Evolutionary conservation across 768 basidiomycete genomes (phyloP).

Genomic region (Holtermannia corniformis): DNA sequence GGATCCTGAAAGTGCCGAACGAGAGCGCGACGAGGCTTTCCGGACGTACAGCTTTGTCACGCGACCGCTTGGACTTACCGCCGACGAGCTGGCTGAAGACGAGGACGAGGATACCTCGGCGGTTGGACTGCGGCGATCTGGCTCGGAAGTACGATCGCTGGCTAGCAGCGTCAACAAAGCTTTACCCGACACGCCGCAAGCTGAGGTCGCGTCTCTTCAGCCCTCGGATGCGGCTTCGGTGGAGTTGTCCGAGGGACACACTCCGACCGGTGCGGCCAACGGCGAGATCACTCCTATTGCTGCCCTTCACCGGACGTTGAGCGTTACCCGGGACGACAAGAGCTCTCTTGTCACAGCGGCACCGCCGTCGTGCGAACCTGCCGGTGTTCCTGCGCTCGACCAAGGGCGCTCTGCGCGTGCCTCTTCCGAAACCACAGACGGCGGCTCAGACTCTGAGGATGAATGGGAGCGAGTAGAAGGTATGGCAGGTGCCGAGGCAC

Average conservation of each 20-base stretch:
- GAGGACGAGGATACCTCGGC: not conserved
- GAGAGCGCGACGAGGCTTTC: constrained; percentile 26
- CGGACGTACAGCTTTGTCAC: constrained; percentile 9
- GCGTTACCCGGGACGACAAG: too few species aligned
- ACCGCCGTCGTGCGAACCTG: not conserved
- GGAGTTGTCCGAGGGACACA: not conserved
- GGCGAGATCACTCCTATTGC: not conserved
- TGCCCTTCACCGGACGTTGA: not conserved
- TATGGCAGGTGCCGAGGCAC: not conserved
- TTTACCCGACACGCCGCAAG: too few species aligned
- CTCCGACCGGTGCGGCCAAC: not conserved
- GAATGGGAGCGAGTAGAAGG: not conserved
- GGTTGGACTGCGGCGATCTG: not conserved
- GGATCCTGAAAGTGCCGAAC: constrained; percentile 3
- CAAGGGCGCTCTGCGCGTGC: too few species aligned
- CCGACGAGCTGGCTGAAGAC: constrained; percentile 17
- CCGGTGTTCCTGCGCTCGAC: not conserved
- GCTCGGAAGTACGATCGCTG: too few species aligned
- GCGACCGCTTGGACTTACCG: constrained; percentile 16
- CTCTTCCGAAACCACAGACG: not conserved
- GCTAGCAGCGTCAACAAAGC: too few species aligned
- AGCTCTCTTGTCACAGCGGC: too few species aligned
- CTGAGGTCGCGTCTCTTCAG: not conserved
- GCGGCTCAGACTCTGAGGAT: not conserved
- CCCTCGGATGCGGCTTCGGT: not conserved